Base-by-base conservation (phyloP, 495 filamentous ascomycete species). In the Aspergillus heteromorphus region DNA sequence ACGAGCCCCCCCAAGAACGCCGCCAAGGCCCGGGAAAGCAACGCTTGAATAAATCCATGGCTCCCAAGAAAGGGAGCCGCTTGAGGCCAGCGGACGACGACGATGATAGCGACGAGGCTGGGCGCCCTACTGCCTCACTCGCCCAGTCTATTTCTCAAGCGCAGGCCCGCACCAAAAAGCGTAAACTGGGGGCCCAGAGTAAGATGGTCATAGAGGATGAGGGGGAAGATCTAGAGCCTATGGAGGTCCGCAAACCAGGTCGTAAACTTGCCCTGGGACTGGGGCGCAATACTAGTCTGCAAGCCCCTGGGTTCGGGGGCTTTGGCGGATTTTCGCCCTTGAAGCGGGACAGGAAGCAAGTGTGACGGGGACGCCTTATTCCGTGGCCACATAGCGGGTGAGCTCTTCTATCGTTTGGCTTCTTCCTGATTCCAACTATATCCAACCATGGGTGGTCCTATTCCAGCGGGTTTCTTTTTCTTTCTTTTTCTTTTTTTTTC, bases 171-270 rank as follows among this genome's bases (percentile, higher is more conserved):
- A 79, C 81, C 57, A 91, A 87, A 74, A 91, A 88, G 73, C 79
- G 87, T 38, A 93, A 89, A 66, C 80, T 90, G 13, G 82, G 83
- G 11, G 74, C 73, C 17, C 78, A 76, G 36, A 80, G 81, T 36
- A 87, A 82, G 66, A 88, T 79, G 23, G 58, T 93, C 16, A 87
- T 93, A 60, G 88, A 91, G 43, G 89, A 87, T 1, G 90, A 90
- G 11, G 89, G 88, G 2, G 83, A 74, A 0, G 80, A 84, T 14
- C 65, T 65, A 27, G 57, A 56, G 0, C 40, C 53, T 1, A 19
- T 69, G 45, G 62, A 65, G 31, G 49, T 57, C 49, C 67, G 61
- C 57, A 73, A 67, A 40, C 62, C 61, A 8, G 67, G 60, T 2
- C 63, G 69, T 17, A 73, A 71, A 38, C 48, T 70, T 49, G 59